These are phyloP conservation scores for Agrostemma githago DNA, from an alignment of 148 eudicot genomes.

Conservation along the genomic window DNA sequence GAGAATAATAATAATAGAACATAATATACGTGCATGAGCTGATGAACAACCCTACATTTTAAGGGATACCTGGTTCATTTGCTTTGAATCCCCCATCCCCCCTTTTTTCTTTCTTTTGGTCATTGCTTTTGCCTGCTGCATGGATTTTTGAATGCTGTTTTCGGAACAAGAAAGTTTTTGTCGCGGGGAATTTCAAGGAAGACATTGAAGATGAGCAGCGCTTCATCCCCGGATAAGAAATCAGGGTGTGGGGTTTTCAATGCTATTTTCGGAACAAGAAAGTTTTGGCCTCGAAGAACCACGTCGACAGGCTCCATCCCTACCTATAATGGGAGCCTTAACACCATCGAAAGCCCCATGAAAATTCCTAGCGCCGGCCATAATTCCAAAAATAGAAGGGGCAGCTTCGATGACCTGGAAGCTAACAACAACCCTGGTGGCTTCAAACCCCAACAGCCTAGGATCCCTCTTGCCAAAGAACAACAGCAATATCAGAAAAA, in stretches of 20 bases:
- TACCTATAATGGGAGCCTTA: constrained; percentile 12
- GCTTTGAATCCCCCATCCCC: not conserved
- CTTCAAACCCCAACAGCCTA: constrained; percentile 25
- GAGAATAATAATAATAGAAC: not conserved
- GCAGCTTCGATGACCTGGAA: constrained; percentile 41
- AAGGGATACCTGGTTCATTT: constrained; percentile 7
- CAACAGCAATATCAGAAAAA: constrained; percentile 14
- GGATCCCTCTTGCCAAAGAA: constrained; percentile 21
- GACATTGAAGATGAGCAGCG: constrained; percentile 36
- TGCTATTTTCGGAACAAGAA: constrained; percentile 56
- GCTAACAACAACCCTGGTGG: not conserved
- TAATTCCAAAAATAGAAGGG: constrained; percentile 35
- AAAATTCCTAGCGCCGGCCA: constrained; percentile 28
- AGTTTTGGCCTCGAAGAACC: constrained; percentile 49
- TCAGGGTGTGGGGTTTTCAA: constrained; percentile 62
- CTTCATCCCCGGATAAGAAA: constrained; percentile 44
- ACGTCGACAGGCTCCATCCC: constrained; percentile 44
- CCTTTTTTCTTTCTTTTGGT: not conserved
- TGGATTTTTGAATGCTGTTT: constrained; percentile 15
- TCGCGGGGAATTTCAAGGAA: not conserved
- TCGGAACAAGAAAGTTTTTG: constrained; percentile 2
- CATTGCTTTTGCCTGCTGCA: constrained; percentile 22
- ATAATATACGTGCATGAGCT: constrained; percentile 13
- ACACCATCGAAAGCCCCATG: constrained; percentile 17
- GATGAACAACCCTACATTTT: constrained; percentile 17